phyloP scores from a whole-genome alignment of 2,329 filamentous ascomycete species.

The Fusarium sp. region DNA sequence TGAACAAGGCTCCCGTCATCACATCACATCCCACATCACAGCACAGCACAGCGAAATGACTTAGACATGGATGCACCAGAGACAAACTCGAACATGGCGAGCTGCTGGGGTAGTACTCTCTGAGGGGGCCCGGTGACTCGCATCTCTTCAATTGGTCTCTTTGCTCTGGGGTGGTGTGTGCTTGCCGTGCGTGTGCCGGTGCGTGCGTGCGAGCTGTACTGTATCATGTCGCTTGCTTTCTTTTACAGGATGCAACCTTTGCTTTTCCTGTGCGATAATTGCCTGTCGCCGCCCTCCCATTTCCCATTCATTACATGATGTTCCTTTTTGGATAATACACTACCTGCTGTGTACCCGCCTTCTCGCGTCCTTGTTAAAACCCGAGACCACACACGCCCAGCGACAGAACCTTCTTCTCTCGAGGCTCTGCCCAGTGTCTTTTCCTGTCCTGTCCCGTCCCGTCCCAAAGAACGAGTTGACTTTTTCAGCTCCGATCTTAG shows the following conservation, averaged over 20 bases:
- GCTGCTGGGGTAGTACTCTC: background rate
- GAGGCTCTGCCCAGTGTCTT: background rate
- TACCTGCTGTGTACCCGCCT: background rate
- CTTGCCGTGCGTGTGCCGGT: background rate
- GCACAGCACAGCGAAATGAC: background rate
- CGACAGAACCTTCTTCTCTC: background rate
- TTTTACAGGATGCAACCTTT: conserved; percentile 12
- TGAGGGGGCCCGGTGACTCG: background rate
- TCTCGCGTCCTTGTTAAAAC: conserved; percentile 9
- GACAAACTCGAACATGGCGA: conserved; percentile 5
- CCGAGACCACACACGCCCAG: conserved; percentile 2
- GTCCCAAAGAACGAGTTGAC: background rate
- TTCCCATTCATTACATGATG: background rate
- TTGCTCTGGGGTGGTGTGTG: conserved; percentile 1
- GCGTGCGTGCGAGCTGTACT: background rate
- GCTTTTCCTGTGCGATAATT: conserved; percentile 17
- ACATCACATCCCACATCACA: background rate
- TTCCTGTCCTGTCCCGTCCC: background rate
- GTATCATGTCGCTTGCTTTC: conserved; percentile 18
- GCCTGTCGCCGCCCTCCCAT: background rate
- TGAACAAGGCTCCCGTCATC: background rate
- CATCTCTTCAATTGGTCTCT: background rate
- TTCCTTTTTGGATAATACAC: background rate
- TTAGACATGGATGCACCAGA: background rate
- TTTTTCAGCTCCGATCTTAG: conserved; percentile 11